Percentiles rank a stretch among this genome's conserved stretches.
These are phyloP conservation scores for Xylaria flabelliformis DNA, from an alignment of 495 filamentous ascomycete species.

Conservation along the genomic window DNA sequence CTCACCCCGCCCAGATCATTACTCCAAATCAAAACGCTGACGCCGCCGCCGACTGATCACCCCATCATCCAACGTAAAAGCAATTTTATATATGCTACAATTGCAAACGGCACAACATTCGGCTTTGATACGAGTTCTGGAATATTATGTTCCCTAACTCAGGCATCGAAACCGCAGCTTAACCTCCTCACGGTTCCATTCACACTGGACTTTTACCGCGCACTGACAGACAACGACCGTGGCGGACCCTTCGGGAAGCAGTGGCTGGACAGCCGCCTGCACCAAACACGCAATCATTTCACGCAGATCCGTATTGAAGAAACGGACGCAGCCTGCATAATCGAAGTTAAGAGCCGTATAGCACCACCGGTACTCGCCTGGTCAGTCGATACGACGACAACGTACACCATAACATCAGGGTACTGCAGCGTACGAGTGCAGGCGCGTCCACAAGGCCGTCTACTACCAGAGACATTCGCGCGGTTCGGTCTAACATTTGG, in stretches of 20 bases:
- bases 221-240: slow-evolving; percentile 70
- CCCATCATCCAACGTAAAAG: slow-evolving; percentile 31
- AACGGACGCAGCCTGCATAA: slow-evolving; percentile 37
- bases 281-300: slow-evolving; percentile 54
- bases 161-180: slow-evolving; percentile 25
- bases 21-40: slow-evolving; percentile 35
- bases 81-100: slow-evolving; percentile 40
- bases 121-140: slow-evolving; percentile 52
- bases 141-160: slow-evolving; percentile 46
- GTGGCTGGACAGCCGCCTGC: slow-evolving; percentile 49
- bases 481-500: slow-evolving; percentile 63
- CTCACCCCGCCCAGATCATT: slow-evolving; percentile 39
- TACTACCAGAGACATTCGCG: slow-evolving; percentile 62
- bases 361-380: slow-evolving; percentile 68
- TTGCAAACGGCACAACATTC: slow-evolving; percentile 41
- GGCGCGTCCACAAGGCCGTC: slow-evolving; percentile 45
- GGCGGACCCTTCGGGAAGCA: slow-evolving; percentile 52
- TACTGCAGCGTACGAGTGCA: slow-evolving; percentile 53
- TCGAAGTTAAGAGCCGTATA: slow-evolving; percentile 55
- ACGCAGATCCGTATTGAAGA: slow-evolving; percentile 49
- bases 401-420: slow-evolving; percentile 58
- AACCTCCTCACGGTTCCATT: slow-evolving; percentile 55
- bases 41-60: slow-evolving; percentile 13
- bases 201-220: slow-evolving; percentile 56
- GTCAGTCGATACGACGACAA: slow-evolving; percentile 60